These are phyloP conservation scores for Infundibulicybe gibba DNA, from an alignment of 768 basidiomycete species.

Conservation along the genomic window DNA sequence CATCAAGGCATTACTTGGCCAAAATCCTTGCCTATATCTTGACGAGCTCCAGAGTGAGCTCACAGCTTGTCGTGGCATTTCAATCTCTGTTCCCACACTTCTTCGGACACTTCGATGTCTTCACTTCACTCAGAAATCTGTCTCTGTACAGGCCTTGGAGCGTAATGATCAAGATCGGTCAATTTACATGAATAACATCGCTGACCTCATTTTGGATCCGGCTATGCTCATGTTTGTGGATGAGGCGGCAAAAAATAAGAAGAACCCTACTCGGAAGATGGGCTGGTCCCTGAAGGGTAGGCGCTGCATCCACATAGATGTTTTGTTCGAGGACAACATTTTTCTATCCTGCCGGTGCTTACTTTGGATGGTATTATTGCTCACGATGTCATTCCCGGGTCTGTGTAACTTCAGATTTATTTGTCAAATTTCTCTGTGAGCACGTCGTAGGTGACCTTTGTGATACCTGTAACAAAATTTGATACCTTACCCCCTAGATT, in stretches of 20 bases:
- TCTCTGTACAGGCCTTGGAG: constrained; percentile 20
- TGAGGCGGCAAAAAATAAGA: constrained; percentile 22
- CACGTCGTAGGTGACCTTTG: constrained; percentile 14
- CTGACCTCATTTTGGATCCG: constrained; percentile 8
- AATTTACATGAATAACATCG: constrained; percentile 12
- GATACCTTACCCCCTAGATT: constrained; percentile 9
- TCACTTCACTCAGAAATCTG: constrained; percentile 18
- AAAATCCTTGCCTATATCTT: constrained; percentile 22
- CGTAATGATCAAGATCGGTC: constrained; percentile 22
- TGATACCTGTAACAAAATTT: background rate
- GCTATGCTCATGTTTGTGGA: constrained; percentile 22
- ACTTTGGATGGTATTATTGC: constrained; percentile 20
- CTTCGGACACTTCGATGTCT: constrained; percentile 15
- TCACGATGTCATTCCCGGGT: constrained; percentile 25
- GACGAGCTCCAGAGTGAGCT: constrained; percentile 28
- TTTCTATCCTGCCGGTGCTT: constrained; percentile 23
- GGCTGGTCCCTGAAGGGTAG: constrained; percentile 16
- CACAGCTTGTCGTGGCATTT: constrained; percentile 8
- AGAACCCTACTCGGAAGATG: constrained; percentile 14
- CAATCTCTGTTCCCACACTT: constrained; percentile 26
- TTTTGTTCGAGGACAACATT: constrained; percentile 18
- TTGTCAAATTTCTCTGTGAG: constrained; percentile 21
- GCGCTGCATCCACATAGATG: constrained; percentile 18
- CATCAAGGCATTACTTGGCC: constrained; percentile 14
- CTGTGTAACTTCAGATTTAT: constrained; percentile 23